Conservation (phyloP, 2,329 filamentous ascomycete genomes). For the Sclerotinia nivalis region DNA sequence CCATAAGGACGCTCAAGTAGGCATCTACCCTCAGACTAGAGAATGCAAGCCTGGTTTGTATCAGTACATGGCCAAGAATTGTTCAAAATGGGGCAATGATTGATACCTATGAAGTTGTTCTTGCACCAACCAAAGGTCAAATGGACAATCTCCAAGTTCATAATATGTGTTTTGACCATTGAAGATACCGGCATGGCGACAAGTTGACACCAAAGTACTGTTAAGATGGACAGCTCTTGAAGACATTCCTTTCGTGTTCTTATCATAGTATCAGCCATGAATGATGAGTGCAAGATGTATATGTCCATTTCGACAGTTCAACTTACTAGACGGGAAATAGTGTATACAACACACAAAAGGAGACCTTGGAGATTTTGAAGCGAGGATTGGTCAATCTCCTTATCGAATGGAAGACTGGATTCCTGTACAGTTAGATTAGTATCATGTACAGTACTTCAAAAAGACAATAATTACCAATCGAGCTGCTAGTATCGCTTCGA, state of each 20-base stretch:
- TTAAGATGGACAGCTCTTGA: constrained; percentile 16
- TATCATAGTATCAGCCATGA: neutral
- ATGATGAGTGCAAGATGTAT: neutral
- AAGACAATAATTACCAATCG: neutral
- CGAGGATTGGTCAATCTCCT: constrained; percentile 7
- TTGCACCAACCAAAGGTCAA: constrained; percentile 12
- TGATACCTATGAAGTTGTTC: constrained; percentile 13
- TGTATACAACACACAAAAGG: constrained; percentile 15
- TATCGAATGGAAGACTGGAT: neutral
- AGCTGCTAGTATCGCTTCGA: constrained; percentile 16
- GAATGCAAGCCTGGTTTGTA: neutral
- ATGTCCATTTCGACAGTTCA: no score
- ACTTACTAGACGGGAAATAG: constrained; percentile 11
- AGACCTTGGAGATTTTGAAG: constrained; percentile 16
- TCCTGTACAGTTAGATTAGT: constrained; percentile 1
- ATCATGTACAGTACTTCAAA: neutral
- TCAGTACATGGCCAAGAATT: neutral
- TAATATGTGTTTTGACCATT: constrained; percentile 21
- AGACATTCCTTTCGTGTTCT: constrained; percentile 1
- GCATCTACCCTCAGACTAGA: constrained; percentile 14
- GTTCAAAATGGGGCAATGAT: no score
- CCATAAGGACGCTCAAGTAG: constrained; percentile 12
- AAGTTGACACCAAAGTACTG: constrained; percentile 6
- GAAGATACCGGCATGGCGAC: constrained; percentile 14
- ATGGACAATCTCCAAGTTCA: constrained; percentile 17